A percentile compares a stretch with the other conserved stretches of the same genome.
phyloP scores from a whole-genome alignment of 371 early-diverging fungal species.

The Mucor irregularis region DNA sequence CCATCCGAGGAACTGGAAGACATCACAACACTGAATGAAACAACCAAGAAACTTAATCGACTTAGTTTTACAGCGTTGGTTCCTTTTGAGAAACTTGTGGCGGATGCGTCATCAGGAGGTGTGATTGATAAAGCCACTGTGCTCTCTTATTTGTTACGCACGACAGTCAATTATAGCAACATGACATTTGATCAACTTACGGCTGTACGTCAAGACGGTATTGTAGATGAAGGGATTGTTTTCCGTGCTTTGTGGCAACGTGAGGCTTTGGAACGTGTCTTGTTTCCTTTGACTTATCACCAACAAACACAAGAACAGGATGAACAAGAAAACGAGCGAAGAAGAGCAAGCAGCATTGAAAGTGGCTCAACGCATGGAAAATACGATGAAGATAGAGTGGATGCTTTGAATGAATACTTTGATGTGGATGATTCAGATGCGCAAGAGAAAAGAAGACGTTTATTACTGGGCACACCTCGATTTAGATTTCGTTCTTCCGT shows the following conservation, averaged over 20 bases:
- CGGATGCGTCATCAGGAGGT: conserved; percentile 45
- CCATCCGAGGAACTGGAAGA: conserved; percentile 36
- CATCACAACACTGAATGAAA: background rate
- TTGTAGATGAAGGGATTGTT: conserved; percentile 49
- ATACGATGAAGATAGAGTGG: conserved; percentile 19
- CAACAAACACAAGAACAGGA: conserved; percentile 8
- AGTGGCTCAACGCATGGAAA: no score
- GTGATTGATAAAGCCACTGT: conserved; percentile 51
- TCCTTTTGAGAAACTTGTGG: conserved; percentile 40
- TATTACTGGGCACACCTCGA: conserved; percentile 38
- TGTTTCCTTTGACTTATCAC: conserved; percentile 29
- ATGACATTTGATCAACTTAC: conserved; percentile 54
- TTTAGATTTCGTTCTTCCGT: conserved; percentile 39
- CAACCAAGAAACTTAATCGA: conserved; percentile 9
- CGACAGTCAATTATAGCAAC: conserved; percentile 48
- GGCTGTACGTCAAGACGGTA: conserved; percentile 42
- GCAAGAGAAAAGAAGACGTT: conserved; percentile 31
- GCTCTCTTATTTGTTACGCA: conserved; percentile 38
- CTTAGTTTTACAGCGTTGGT: conserved; percentile 43
- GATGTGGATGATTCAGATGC: conserved; percentile 38
- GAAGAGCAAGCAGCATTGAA: background rate
- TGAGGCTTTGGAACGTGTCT: conserved; percentile 40
- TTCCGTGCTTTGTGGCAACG: conserved; percentile 56
- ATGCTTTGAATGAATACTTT: conserved; percentile 48
- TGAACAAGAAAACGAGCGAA: background rate